These are phyloP conservation scores for Trifolium pratense DNA, from an alignment of 306 rosid genomes.

Conservation along the genomic window DNA sequence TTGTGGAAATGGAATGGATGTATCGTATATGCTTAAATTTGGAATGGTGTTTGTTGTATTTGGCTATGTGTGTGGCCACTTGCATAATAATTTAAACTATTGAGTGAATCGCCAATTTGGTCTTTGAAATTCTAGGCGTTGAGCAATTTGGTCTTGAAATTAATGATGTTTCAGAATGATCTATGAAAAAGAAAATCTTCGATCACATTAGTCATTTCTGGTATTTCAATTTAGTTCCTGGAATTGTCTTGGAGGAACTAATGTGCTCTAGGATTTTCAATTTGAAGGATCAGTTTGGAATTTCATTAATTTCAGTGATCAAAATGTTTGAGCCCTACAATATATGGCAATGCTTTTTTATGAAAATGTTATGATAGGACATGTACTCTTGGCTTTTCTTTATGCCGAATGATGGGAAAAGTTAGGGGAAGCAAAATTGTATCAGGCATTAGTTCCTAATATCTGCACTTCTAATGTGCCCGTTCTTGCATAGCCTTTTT, in stretches of 20 bases:
- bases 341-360: not conserved
- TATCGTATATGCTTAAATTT: not conserved
- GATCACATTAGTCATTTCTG: not conserved
- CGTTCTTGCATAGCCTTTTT: conserved; percentile 24
- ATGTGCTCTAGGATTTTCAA: not conserved
- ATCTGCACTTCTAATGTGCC: conserved; percentile 9
- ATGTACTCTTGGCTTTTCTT: conserved; percentile 27
- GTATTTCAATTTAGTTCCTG: not conserved
- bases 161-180: not conserved
- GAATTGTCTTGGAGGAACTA: not conserved
- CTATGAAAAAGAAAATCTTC: not conserved
- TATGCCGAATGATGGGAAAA: not conserved
- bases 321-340: not conserved
- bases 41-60: not conserved
- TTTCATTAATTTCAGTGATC: not conserved
- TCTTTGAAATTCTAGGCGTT: not conserved
- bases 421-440: not conserved
- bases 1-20: not conserved
- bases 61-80: not conserved
- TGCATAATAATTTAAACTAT: not conserved
- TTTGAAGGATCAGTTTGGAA: not conserved
- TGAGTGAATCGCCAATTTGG: not conserved
- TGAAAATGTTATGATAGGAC: conserved; percentile 14
- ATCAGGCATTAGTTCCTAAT: not conserved
- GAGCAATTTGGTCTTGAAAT: not conserved